phyloP scores from a whole-genome alignment of 2,329 filamentous ascomycete genomes.

The Uncinocarpus reesii region DNA sequence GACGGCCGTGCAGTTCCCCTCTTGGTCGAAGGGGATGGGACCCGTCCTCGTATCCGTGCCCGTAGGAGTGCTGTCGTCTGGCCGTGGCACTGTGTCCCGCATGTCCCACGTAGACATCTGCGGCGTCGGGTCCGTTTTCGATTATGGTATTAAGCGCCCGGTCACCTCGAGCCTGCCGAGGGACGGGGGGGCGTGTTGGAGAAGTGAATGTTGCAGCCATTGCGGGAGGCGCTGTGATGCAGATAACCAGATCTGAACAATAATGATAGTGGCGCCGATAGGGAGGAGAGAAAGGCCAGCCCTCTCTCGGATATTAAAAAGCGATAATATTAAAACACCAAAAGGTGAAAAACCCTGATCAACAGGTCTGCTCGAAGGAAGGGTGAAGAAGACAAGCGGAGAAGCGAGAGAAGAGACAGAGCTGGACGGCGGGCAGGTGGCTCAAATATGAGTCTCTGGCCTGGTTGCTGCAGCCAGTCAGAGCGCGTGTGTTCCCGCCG shows the following conservation, averaged over 20 bases:
- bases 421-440: conserved; percentile 18
- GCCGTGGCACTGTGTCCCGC: neutral
- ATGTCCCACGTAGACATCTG: conserved; percentile 6
- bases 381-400: neutral
- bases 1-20: neutral
- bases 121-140: conserved; percentile 41
- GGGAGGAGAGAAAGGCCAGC: conserved; percentile 1
- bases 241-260: conserved; percentile 6
- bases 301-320: conserved; percentile 6
- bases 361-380: conserved; percentile 12
- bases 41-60: neutral
- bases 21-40: neutral
- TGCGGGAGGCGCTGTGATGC: neutral
- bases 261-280: neutral
- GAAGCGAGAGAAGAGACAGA: conserved; percentile 21
- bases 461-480: neutral
- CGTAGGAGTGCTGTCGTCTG: neutral
- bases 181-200: neutral
- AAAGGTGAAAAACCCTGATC: conserved; percentile 13
- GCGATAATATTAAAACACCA: conserved; percentile 3
- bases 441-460: conserved; percentile 8
- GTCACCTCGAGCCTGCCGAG: conserved; percentile 6
- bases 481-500: neutral
- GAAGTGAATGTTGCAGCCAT: conserved; percentile 16
- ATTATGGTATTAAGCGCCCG: conserved; percentile 53